Evolutionary conservation across 2,329 filamentous ascomycete species (phyloP), one percentile per base, ranked within the genome.

Genomic region (Stagonosporopsis rhizophila): DNA sequence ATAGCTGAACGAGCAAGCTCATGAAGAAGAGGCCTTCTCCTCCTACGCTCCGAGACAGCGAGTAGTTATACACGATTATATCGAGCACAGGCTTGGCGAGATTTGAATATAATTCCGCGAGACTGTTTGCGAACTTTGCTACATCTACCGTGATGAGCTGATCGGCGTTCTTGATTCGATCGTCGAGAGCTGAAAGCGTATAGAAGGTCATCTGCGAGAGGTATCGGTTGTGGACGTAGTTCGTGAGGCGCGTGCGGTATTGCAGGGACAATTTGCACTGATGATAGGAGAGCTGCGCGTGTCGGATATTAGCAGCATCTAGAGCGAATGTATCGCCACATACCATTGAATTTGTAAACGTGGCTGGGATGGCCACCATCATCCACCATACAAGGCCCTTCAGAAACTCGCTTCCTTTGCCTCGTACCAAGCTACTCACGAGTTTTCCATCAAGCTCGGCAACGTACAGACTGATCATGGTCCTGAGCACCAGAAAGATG

Each of bases 301-400:
- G 51, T 75, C 48, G 69, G 62, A 20, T 14, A 9, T 11, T 6
- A n/a, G 8, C 1, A 28, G 6, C 20, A 30, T 4, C 1, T 19
- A 12, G 3, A 27, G 9, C 20, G 8, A 35, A 1, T 14, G 11
- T 17, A 15, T 2, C 23, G 4, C 11, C 11, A 75, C 85, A 76
- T 77, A 95, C 91, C 95, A 99, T 99, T 0, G 93, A 97, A 77
- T 99, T 99, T 37, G 95, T 99, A 75, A 98, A 97, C 0, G 95
- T 98, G 1, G 95, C 95, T 9, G 95, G 95, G 15, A 99, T 84
- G 23, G 95, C 94, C 64, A 99, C 95, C 52, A 94, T 76, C 95
- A 99, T 99, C 95, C 95, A 99, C 92, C 94, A 97, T 6, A 96
- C 85, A 67, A 99, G 87, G 0, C 92, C 88, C 66, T 88, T 87